Percentiles rank a stretch among this genome's conserved stretches.
Evolutionary conservation across 495 filamentous ascomycete genomes (phyloP).

Genomic region (Trichoderma erinaceum): DNA sequence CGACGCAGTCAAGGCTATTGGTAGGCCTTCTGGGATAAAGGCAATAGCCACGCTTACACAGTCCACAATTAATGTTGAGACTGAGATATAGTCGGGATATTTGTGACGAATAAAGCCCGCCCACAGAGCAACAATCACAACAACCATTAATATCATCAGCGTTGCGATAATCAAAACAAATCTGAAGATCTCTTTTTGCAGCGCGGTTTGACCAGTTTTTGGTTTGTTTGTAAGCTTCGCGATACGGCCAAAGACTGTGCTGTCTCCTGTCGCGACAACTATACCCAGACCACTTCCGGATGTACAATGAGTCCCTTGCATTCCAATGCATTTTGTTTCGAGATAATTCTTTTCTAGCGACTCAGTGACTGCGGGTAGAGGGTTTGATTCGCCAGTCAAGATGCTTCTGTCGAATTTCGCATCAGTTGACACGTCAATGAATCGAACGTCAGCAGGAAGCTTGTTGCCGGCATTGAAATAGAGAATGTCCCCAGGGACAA

Average conservation of each 20-base stretch:
- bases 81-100: constrained; percentile 60
- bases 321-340: constrained; percentile 65
- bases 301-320: constrained; percentile 65
- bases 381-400: constrained; percentile 63
- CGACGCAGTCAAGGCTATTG: constrained; percentile 57
- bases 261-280: constrained; percentile 51
- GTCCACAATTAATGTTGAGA: constrained; percentile 59
- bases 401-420: constrained; percentile 67
- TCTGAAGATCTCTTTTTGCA: constrained; percentile 61
- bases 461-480: constrained; percentile 59
- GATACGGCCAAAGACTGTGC: constrained; percentile 62
- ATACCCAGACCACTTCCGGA: constrained; percentile 59
- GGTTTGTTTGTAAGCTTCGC: constrained; percentile 59
- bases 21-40: constrained; percentile 68
- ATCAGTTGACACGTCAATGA: constrained; percentile 56
- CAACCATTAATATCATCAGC: constrained; percentile 49
- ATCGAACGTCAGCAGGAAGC: constrained; percentile 63
- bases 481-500: constrained; percentile 60
- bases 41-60: constrained; percentile 52
- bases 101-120: constrained; percentile 25
- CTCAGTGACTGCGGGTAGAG: constrained; percentile 53
- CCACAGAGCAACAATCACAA: constrained; percentile 54
- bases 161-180: constrained; percentile 60
- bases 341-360: constrained; percentile 64
- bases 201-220: constrained; percentile 53